Percentiles rank a stretch among this genome's conserved stretches.
Conservation (phyloP, 257 asterid genomes). For the Solanum sitiens region DNA sequence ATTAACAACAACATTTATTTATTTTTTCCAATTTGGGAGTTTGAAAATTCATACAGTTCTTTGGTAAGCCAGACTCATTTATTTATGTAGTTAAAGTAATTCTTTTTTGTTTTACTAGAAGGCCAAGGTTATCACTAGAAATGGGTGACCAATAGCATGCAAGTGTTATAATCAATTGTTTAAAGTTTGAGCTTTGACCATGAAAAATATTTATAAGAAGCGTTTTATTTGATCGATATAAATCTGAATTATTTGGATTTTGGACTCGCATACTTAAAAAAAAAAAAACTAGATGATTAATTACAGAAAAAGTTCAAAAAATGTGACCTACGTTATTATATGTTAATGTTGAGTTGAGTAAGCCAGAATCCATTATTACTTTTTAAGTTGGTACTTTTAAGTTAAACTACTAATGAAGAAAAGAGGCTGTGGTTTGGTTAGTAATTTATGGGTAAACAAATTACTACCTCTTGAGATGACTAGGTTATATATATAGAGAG, state of each 20-base stretch:
- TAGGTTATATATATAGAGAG: neutral
- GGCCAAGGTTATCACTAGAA: neutral
- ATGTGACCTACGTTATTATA: neutral
- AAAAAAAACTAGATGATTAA: neutral
- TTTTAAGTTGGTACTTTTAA: neutral
- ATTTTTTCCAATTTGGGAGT: neutral
- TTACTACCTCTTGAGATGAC: neutral
- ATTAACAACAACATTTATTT: neutral
- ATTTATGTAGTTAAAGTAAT: neutral
- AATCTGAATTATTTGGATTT: neutral
- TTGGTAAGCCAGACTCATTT: neutral
- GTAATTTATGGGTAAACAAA: neutral
- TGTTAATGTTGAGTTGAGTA: neutral
- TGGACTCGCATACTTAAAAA: neutral
- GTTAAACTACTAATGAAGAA: neutral
- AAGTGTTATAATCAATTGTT: neutral
- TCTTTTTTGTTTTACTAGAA: neutral
- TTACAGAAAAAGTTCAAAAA: rapidly evolving
- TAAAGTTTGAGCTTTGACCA: neutral
- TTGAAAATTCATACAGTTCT: neutral
- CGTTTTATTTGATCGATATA: neutral
- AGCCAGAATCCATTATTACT: neutral
- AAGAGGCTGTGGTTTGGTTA: neutral
- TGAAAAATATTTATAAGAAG: neutral
- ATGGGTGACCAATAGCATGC: neutral